Percentiles rank a stretch among this genome's conserved stretches.
phyloP scores from a whole-genome alignment of 805 yeast genomes.

The Candida coleopterorum region DNA sequence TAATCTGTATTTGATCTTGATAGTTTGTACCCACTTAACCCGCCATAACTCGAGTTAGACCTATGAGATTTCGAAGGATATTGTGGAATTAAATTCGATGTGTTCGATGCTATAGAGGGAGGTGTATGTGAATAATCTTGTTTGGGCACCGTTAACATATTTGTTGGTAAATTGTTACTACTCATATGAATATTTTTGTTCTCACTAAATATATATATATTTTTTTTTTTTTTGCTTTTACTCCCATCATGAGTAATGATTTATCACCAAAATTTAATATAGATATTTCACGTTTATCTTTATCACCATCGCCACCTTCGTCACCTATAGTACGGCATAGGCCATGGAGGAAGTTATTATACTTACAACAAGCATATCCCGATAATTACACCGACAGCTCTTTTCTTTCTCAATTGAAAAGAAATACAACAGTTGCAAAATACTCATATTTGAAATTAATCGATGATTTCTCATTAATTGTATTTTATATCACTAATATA shows the following conservation, averaged over 20 bases:
- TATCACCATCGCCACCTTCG: neutral
- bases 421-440: slow-evolving; percentile 69
- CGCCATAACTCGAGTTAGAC: slow-evolving; percentile 11
- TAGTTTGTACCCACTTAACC: slow-evolving; percentile 8
- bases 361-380: slow-evolving; percentile 81
- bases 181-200: too few species aligned
- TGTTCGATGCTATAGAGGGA: slow-evolving; percentile 6
- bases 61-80: slow-evolving; percentile 8
- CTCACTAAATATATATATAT: too few species aligned
- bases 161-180: neutral
- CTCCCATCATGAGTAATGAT: neutral
- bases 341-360: slow-evolving; percentile 81
- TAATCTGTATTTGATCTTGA: slow-evolving; percentile 17
- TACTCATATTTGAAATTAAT: slow-evolving; percentile 62
- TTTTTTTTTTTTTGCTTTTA: neutral
- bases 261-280: neutral
- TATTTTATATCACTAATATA: slow-evolving; percentile 60
- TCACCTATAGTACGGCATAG: neutral
- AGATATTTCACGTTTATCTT: too few species aligned
- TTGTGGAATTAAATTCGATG: slow-evolving; percentile 6
- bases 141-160: slow-evolving; percentile 13
- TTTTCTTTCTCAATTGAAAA: slow-evolving; percentile 72
- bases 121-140: slow-evolving; percentile 1
- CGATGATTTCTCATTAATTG: slow-evolving; percentile 66
- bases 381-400: slow-evolving; percentile 86